A percentile compares a stretch with the other conserved stretches of the same genome.
Conservation (phyloP, 768 basidiomycete genomes). For the Termitomyces sp. region DNA sequence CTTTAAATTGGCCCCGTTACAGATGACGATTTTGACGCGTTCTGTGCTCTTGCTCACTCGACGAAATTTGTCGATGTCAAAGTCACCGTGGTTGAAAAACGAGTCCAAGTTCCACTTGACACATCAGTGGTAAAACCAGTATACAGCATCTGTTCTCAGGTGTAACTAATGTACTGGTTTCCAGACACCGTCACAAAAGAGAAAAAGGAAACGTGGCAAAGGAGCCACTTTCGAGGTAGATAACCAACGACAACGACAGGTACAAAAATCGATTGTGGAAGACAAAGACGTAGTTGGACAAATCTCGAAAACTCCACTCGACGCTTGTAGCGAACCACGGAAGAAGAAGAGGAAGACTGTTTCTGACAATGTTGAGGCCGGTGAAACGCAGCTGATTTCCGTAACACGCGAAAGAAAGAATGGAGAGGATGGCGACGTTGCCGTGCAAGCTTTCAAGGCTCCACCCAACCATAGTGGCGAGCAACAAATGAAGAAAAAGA, state of each 20-base stretch:
- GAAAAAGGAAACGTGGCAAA: slow-evolving; percentile 6
- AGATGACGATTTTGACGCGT: slow-evolving; percentile 83
- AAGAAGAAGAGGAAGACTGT: neutral
- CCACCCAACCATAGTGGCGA: neutral
- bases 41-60: slow-evolving; percentile 40
- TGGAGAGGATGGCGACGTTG: neutral
- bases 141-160: neutral
- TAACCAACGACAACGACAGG: neutral
- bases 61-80: slow-evolving; percentile 28
- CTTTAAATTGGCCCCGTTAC: neutral
- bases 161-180: neutral
- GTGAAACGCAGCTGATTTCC: neutral
- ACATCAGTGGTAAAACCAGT: neutral
- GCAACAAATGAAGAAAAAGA: slow-evolving; percentile 11
- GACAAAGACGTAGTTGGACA: neutral
- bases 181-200: slow-evolving; percentile 6
- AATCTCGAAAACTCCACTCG: neutral
- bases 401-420: neutral
- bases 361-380: neutral
- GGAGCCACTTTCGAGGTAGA: neutral
- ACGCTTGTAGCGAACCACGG: slow-evolving; percentile 1
- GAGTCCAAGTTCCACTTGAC: neutral
- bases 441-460: neutral
- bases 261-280: neutral
- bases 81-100: slow-evolving; percentile 25